phyloP scores from a whole-genome alignment of 495 filamentous ascomycete genomes.

The Geoglossum glabrum region DNA sequence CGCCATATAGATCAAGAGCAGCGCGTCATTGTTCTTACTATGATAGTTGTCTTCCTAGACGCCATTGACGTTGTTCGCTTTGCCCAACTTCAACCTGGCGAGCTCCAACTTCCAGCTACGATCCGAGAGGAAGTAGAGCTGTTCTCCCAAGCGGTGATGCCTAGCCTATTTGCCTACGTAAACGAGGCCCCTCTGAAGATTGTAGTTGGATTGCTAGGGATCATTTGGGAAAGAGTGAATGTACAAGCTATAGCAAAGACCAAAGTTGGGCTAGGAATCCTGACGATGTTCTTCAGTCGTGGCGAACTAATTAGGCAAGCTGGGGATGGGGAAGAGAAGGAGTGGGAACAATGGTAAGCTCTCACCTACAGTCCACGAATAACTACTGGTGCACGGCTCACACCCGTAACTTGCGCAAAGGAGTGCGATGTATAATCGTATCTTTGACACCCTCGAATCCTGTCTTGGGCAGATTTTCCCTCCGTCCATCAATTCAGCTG shows the following conservation, averaged over 20 bases:
- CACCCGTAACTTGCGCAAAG: slow-evolving; percentile 11
- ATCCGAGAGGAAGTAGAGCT: slow-evolving; percentile 83
- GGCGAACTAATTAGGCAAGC: slow-evolving; percentile 82
- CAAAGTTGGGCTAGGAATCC: slow-evolving; percentile 64
- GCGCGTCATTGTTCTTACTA: slow-evolving; percentile 79
- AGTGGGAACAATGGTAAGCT: slow-evolving; percentile 61
- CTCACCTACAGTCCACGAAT: not conserved
- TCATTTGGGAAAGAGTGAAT: slow-evolving; percentile 66
- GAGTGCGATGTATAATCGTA: slow-evolving; percentile 48
- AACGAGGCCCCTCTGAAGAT: slow-evolving; percentile 81
- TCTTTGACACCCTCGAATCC: slow-evolving; percentile 77
- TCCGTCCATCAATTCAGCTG: slow-evolving; percentile 54
- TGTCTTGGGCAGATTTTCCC: slow-evolving; percentile 72
- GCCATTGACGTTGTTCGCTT: slow-evolving; percentile 69
- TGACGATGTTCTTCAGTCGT: slow-evolving; percentile 87
- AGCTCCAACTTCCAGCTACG: slow-evolving; percentile 44
- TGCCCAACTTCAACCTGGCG: slow-evolving; percentile 46
- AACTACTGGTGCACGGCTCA: not conserved
- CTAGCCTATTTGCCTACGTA: slow-evolving; percentile 66
- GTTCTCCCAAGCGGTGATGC: slow-evolving; percentile 73
- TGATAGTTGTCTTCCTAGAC: slow-evolving; percentile 90
- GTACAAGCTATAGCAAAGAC: slow-evolving; percentile 59
- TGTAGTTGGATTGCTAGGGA: slow-evolving; percentile 67
- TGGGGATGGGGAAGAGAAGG: slow-evolving; percentile 41
- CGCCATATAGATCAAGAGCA: slow-evolving; percentile 82